Conservation (phyloP, 768 basidiomycete species). For the Sarcomyxa edulis region DNA sequence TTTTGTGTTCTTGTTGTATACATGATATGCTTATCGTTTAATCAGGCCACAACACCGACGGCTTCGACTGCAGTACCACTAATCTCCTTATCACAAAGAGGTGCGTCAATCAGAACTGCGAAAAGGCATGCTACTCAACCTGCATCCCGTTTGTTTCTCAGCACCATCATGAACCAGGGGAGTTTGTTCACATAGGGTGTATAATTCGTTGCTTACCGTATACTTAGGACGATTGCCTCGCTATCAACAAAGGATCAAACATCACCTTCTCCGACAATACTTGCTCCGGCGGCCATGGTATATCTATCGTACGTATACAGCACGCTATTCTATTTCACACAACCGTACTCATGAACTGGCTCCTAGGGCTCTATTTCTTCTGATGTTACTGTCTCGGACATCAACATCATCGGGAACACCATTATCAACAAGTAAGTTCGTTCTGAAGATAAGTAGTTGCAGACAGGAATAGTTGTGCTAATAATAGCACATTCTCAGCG, state of each 20-base stretch:
- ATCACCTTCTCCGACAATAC: conserved; percentile 45
- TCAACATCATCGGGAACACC: conserved; percentile 46
- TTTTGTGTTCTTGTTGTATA: neutral
- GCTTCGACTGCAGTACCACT: conserved; percentile 36
- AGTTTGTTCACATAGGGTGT: too few relatives aligned
- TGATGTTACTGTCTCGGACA: conserved; percentile 35
- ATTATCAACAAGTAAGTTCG: conserved; percentile 45
- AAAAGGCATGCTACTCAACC: neutral
- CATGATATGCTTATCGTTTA: neutral
- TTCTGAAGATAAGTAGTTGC: too few relatives aligned
- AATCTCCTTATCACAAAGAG: conserved; percentile 36
- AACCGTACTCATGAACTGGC: conserved; percentile 28
- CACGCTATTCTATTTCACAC: conserved; percentile 24
- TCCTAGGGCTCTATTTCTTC: conserved; percentile 53
- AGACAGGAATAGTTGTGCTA: neutral
- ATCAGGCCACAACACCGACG: conserved; percentile 44
- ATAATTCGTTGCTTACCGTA: conserved; percentile 6
- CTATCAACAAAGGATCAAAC: conserved; percentile 39
- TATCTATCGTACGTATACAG: conserved; percentile 47
- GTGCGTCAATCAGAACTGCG: conserved; percentile 17
- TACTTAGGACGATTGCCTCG: conserved; percentile 55
- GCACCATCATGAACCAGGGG: conserved; percentile 31
- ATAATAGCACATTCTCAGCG: conserved; percentile 21
- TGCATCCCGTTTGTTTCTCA: conserved; percentile 5
- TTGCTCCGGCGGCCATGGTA: conserved; percentile 60